Evolutionary conservation across 345 rosid species (phyloP).

Genomic region (Gossypium anomalum): DNA sequence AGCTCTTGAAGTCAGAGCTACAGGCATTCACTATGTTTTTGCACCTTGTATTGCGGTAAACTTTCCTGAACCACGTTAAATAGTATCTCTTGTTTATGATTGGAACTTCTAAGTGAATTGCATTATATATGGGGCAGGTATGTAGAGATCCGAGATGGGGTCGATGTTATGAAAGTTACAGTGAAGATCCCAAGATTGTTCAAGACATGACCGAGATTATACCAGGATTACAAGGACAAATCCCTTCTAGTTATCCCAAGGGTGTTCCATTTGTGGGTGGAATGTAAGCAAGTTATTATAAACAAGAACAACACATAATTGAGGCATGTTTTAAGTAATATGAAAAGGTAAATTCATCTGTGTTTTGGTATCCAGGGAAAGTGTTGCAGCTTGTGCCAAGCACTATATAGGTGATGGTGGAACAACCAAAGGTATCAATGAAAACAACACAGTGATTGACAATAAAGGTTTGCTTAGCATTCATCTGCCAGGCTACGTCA

Average conservation of each 20-base stretch:
- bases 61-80: background rate
- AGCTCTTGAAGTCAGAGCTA: slow-evolving; percentile 90
- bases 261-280: slow-evolving; percentile 42
- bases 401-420: slow-evolving; percentile 64
- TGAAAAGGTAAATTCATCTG: background rate
- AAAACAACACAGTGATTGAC: slow-evolving; percentile 36
- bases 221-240: slow-evolving; percentile 42
- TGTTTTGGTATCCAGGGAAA: slow-evolving; percentile 35
- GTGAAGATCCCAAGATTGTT: slow-evolving; percentile 22
- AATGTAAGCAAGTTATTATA: slow-evolving; percentile 25
- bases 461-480: slow-evolving; percentile 38
- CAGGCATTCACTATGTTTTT: slow-evolving; percentile 72
- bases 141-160: slow-evolving; percentile 22
- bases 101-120: background rate
- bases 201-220: slow-evolving; percentile 36
- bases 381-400: slow-evolving; percentile 50
- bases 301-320: background rate
- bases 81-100: background rate
- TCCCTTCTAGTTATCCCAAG: slow-evolving; percentile 25
- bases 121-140: background rate
- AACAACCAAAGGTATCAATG: slow-evolving; percentile 45
- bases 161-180: slow-evolving; percentile 15
- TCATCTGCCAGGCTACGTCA: slow-evolving; percentile 46
- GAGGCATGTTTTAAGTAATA: background rate
- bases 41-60: slow-evolving; percentile 89